Evolutionary conservation across 495 filamentous ascomycete genomes (phyloP).

Genomic region (Aspergillus diversus): DNA sequence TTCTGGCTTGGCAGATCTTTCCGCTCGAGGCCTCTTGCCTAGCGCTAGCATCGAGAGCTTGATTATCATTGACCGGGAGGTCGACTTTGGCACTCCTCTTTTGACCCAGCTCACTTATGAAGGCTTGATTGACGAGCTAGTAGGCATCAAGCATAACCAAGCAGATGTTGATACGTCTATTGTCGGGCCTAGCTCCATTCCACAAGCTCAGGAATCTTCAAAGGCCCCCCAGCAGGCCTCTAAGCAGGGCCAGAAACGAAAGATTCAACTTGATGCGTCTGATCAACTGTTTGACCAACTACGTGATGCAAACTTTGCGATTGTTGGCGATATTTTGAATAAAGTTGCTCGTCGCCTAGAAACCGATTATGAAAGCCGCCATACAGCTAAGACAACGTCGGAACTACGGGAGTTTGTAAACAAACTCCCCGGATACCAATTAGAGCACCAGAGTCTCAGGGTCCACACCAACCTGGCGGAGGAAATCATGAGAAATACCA

Average conservation of each 20-base stretch:
- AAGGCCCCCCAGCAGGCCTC: conserved; percentile 54
- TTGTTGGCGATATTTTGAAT: conserved; percentile 85
- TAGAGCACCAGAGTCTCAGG: conserved; percentile 89
- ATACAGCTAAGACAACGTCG: conserved; percentile 81
- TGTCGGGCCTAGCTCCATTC: conserved; percentile 69
- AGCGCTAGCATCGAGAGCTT: conserved; percentile 85
- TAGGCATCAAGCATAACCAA: conserved; percentile 84
- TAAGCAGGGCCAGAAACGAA: conserved; percentile 76
- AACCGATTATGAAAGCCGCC: conserved; percentile 86
- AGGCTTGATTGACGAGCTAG: conserved; percentile 92
- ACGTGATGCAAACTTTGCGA: conserved; percentile 92
- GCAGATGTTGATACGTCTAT: conserved; percentile 93
- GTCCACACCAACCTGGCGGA: conserved; percentile 90
- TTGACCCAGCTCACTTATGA: conserved; percentile 97
- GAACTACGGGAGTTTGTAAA: conserved; percentile 92
- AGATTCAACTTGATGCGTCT: conserved; percentile 85
- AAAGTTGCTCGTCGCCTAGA: conserved; percentile 88
- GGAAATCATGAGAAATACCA: conserved; percentile 91
- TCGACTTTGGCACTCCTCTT: conserved; percentile 87
- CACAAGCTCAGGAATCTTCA: conserved; percentile 56
- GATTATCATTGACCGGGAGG: conserved; percentile 93
- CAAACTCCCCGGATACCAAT: conserved; percentile 88
- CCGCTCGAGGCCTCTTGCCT: conserved; percentile 71
- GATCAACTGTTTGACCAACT: conserved; percentile 90
- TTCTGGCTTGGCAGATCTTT: conserved; percentile 55